Evolutionary conservation across 169 alveolate genomes (phyloP), one percentile per base, ranked within the genome.

Genomic region (Plasmodium knowlesi): DNA sequence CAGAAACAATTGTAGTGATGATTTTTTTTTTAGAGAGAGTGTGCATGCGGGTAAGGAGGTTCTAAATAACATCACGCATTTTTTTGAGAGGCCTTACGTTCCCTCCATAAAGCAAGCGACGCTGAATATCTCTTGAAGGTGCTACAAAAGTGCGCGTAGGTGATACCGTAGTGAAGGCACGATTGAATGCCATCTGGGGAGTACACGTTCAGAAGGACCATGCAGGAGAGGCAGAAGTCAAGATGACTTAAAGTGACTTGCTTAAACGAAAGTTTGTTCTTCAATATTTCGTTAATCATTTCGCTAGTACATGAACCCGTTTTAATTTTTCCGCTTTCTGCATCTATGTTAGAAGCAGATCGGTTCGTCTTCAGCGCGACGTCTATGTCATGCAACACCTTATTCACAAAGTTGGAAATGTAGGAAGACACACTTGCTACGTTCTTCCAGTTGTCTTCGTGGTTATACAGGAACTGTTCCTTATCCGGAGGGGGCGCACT

Each of bases 361-460:
- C 53, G 30, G 14, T 78, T 76, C 14, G 32, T 57, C 25, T 39
- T 76, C 71, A 86, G 46, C 30, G 34, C 16, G 41, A 76, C 0
- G 43, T 76, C 43, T 86, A 86, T 28, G 28, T 76, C 67, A 30
- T 53, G 34, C 30, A 86, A 39, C 22, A 86, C 71, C 67, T 74
- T 54, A 54, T 86, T 73, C 53, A 73, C 53, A 73, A 73, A 73
- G 41, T 73, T 73, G 41, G 53, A n/a, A 73, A 73, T 14, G 53
- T 73, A 73, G 41, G 82, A 73, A 22, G 82, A 73, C 53, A 73
- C 41, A 4, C 57, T 73, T 1, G 32, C 30, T 1, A 86, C 34
- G 67, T 86, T 78, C 67, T 86, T 86, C 67, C 61, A 2, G 34
- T 86, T 86, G 14, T 70, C 93, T 53, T 86, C 93, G 37, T 57